These are phyloP conservation scores for Daldinia sp. DNA, from an alignment of 2,329 filamentous ascomycete species.

Conservation along the genomic window DNA sequence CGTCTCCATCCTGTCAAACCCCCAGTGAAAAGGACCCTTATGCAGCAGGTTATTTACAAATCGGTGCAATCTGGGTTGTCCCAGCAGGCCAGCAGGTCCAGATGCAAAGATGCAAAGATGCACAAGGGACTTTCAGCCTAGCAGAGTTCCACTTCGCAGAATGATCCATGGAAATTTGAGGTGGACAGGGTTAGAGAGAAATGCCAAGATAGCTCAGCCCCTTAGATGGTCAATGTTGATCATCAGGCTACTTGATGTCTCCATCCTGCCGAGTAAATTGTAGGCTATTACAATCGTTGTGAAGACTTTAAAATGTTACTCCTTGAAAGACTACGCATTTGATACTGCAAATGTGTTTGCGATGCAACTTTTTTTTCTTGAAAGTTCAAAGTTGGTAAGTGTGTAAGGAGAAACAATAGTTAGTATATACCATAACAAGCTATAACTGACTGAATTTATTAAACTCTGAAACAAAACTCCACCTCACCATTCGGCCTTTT, in stretches of 20 bases:
- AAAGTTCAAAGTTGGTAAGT: not conserved
- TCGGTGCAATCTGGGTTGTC: conserved; percentile 6
- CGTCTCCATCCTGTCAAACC: not conserved
- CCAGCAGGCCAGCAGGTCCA: no score
- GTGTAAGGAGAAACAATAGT: not conserved
- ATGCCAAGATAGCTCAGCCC: conserved; percentile 34
- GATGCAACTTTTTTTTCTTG: not conserved
- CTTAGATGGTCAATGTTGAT: conserved; percentile 14
- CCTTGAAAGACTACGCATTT: not conserved
- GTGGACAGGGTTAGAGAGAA: conserved; percentile 21
- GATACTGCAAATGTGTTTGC: not conserved
- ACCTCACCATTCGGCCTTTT: not conserved
- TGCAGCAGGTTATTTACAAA: conserved; percentile 1
- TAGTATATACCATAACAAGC: no score
- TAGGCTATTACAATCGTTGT: conserved; percentile 5
- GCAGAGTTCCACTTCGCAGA: conserved; percentile 18
- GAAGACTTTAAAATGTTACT: not conserved
- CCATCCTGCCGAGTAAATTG: not conserved
- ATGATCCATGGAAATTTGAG: conserved; percentile 20
- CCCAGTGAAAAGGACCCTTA: not conserved
- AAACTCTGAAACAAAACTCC: conserved; percentile 1
- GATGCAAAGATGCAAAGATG: no score
- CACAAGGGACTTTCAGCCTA: conserved; percentile 15
- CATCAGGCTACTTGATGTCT: conserved; percentile 7
- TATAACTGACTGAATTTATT: not conserved